Evolutionary conservation across 495 filamentous ascomycete genomes (phyloP), one percentile per base, ranked within the genome.

Genomic region (Bathelium albidoporum): DNA sequence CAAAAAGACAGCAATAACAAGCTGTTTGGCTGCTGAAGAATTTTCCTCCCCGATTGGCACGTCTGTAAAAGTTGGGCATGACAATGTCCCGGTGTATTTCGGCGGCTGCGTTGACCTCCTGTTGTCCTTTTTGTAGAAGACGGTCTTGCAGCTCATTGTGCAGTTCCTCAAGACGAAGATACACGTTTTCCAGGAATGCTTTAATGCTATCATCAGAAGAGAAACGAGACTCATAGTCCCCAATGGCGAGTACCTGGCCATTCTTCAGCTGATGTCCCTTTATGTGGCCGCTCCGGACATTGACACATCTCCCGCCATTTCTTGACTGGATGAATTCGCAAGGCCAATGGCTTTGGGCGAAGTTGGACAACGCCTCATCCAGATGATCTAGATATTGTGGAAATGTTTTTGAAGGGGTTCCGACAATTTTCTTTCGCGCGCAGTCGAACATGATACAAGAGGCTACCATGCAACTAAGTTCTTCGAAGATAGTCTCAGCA

Each of bases 1-100:
- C 78, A 36, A 74, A 73, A 59, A 85, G 66, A 63, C 83, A 87
- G 26, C 73, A 80, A n/a, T 84, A 81, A 64, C 84, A 87, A 2
- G 72, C 75, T 0, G 72, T 68, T 64, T 81, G 73, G 62, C 70
- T 78, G n/a, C 69, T 41, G 53, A 71, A 71, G 5, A 61, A 0
- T n/a, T 1, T 61, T 43, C 9, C 62, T 11, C 63, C 41, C 9
- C 60, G 24, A 18, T 62, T 73, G 2, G 64, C 34, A 65, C 68
- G 70, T 24, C 64, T 61, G 44, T 73, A 74, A 59, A 75, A 78
- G 3, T 59, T 62, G 18, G 63, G 58, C 32, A 75, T 71, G 1
- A 75, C 59, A n/a, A 69, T 36, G 11, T 68, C 65, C 16, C 60
- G 66, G 60, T 79, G 77, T 2, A 76, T 68, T 4, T 71, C 62